Conservation (phyloP, 176 grass and related monocot genomes). For the Phyllostachys edulis region DNA sequence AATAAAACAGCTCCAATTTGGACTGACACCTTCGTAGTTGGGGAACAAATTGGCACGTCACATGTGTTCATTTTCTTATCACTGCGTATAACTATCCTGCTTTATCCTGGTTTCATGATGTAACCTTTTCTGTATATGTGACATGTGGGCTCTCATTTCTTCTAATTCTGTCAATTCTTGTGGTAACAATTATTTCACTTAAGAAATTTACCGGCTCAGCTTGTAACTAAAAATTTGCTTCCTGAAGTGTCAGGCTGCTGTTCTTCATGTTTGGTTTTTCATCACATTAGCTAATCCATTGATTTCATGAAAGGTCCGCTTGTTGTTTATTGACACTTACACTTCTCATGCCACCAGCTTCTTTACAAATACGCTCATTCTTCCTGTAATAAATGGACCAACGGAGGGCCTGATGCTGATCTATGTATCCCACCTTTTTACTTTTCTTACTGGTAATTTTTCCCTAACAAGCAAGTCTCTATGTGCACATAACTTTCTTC, state of each 20-base stretch:
- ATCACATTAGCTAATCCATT: not conserved
- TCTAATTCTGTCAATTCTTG: not conserved
- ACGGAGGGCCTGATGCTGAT: conserved; percentile 99
- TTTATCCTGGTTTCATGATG: conserved; percentile 2
- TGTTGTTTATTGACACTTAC: conserved; percentile 28
- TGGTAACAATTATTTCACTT: not conserved
- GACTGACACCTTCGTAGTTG: not conserved
- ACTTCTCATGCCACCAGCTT: conserved; percentile 53
- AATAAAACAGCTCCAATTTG: not conserved
- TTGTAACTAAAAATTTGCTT: not conserved
- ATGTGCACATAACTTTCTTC: not conserved
- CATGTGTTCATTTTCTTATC: conserved; percentile 19
- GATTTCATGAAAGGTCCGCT: not conserved
- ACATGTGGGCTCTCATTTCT: not conserved
- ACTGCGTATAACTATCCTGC: not conserved
- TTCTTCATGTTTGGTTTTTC: conserved; percentile 29
- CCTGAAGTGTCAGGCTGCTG: not conserved
- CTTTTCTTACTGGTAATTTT: conserved; percentile 70
- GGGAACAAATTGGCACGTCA: not conserved
- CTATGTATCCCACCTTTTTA: conserved; percentile 83
- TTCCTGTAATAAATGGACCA: conserved; percentile 88
- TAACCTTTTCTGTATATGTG: not conserved
- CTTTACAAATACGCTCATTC: conserved; percentile 95
- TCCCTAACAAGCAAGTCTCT: not conserved
- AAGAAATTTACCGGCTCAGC: not conserved